Percentiles rank a stretch among this genome's conserved stretches.
These are phyloP conservation scores for Termitomyces bulborhizus DNA, from an alignment of 768 basidiomycete genomes.

Conservation along the genomic window DNA sequence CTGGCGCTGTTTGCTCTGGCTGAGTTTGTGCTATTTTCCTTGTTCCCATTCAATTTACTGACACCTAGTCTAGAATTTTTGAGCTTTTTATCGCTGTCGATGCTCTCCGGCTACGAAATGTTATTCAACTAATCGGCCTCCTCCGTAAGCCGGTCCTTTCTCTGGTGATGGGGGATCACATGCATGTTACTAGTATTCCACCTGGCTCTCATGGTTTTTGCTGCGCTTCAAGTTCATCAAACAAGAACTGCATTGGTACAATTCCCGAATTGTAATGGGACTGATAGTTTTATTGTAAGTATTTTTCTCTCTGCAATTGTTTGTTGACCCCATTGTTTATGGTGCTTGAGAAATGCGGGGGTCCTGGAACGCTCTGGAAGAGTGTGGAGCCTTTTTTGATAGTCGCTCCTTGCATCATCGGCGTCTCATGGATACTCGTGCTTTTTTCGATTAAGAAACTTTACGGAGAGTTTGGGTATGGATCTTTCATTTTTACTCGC, in stretches of 20 bases:
- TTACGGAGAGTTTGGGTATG: slow-evolving; percentile 80
- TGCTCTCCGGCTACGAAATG: slow-evolving; percentile 73
- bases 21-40: slow-evolving; percentile 43
- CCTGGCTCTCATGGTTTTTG: slow-evolving; percentile 62
- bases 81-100: slow-evolving; percentile 78
- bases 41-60: slow-evolving; percentile 1
- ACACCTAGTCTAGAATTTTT: slow-evolving; percentile 51
- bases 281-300: slow-evolving; percentile 33
- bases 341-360: slow-evolving; percentile 35
- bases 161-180: neutral
- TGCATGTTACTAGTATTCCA: slow-evolving; percentile 56
- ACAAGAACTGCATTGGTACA: slow-evolving; percentile 57
- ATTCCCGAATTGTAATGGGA: slow-evolving; percentile 25
- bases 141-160: slow-evolving; percentile 37
- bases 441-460: slow-evolving; percentile 65
- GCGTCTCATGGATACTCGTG: slow-evolving; percentile 57
- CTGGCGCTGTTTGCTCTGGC: slow-evolving; percentile 79
- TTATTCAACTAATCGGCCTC: slow-evolving; percentile 73
- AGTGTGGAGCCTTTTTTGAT: slow-evolving; percentile 64
- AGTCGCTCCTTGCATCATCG: slow-evolving; percentile 66
- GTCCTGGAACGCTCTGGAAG: slow-evolving; percentile 51
- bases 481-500: slow-evolving; percentile 1
- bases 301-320: neutral
- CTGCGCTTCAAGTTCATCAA: slow-evolving; percentile 73
- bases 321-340: neutral